phyloP scores from a whole-genome alignment of 441 rosid genomes.

The Capsella rubella region DNA sequence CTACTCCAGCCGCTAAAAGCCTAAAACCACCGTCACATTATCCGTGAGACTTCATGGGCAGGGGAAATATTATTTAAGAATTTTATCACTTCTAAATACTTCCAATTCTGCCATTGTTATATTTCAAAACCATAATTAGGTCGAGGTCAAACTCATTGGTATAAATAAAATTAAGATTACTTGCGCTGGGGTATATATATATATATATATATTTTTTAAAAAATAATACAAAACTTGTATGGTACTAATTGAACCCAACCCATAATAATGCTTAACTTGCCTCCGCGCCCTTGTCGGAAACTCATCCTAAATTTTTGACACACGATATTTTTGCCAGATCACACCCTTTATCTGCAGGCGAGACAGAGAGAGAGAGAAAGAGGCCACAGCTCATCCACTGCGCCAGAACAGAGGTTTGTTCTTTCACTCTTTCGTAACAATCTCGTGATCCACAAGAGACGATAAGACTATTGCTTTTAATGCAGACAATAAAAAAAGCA shows the following conservation, averaged over 20 bases:
- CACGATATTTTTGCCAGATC: constrained; percentile 7
- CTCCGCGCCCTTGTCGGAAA: not conserved
- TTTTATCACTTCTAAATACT: not conserved
- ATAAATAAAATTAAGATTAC: not conserved
- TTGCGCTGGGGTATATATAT: not conserved
- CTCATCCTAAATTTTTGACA: not conserved
- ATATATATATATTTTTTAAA: not conserved
- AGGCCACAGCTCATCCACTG: not conserved
- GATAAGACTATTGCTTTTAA: not conserved
- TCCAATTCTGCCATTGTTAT: not conserved
- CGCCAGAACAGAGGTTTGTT: not conserved
- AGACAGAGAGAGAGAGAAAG: not conserved
- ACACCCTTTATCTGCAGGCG: constrained; percentile 1
- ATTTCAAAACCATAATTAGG: not conserved
- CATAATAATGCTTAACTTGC: constrained; percentile 6
- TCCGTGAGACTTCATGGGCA: too few relatives aligned
- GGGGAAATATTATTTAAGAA: not conserved
- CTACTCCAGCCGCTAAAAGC: constrained; percentile 5
- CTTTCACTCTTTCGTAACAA: not conserved
- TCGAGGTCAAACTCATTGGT: not conserved
- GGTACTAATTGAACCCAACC: not conserved
- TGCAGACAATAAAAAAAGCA: constrained; percentile 1
- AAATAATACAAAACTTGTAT: not conserved
- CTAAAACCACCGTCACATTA: not conserved
- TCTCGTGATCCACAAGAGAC: not conserved